Percentiles rank a stretch among this genome's conserved stretches.
phyloP scores from a whole-genome alignment of 345 rosid genomes.

The Chamaenerion angustifolium region DNA sequence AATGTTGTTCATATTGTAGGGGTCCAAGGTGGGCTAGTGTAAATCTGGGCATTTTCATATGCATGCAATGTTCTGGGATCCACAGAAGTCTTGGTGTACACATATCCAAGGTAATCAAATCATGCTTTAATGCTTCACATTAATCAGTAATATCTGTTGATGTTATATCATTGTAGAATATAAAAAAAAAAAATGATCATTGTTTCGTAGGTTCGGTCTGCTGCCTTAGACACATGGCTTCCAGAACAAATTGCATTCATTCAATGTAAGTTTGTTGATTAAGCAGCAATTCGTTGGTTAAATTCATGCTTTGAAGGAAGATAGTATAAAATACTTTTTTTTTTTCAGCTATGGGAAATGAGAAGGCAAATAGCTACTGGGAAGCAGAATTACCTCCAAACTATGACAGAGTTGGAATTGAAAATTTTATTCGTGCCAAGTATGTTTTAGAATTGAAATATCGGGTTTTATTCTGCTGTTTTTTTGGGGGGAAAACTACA shows the following conservation, averaged over 20 bases:
- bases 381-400: conserved; percentile 93
- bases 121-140: too few relatives aligned
- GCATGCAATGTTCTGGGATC: conserved; percentile 97
- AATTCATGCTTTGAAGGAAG: background rate
- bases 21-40: conserved; percentile 99
- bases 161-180: too few relatives aligned
- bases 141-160: too few relatives aligned
- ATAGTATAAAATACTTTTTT: conserved; percentile 2
- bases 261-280: conserved; percentile 42
- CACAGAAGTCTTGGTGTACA: conserved; percentile 99
- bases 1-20: conserved; percentile 23
- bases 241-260: conserved; percentile 93
- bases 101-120: conserved; percentile 67
- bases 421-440: conserved; percentile 95
- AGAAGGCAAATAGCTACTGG: conserved; percentile 86
- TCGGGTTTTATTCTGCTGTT: too few relatives aligned
- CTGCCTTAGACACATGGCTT: conserved; percentile 89
- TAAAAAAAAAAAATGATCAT: too few relatives aligned
- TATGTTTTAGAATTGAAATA: conserved; percentile 21
- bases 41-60: conserved; percentile 91
- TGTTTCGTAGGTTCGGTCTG: conserved; percentile 67
- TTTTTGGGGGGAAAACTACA: too few relatives aligned
- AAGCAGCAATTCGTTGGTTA: background rate
- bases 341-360: conserved; percentile 88
- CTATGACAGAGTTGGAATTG: conserved; percentile 88